Evolutionary conservation across 352 stramenopile genomes (phyloP).

Genomic region (Phytophthora pseudosyringae): DNA sequence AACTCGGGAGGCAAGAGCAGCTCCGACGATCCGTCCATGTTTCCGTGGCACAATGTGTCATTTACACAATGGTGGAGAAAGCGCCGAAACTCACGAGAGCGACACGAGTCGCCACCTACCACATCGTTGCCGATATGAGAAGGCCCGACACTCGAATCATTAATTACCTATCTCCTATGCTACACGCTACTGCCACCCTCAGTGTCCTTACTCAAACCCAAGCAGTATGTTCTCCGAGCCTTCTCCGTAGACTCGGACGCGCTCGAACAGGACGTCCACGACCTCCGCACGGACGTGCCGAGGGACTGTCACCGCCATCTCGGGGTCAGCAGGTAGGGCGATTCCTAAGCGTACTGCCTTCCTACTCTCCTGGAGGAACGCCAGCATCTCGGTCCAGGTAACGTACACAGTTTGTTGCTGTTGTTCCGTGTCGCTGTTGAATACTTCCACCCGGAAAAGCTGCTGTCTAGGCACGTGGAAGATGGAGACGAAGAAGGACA

Average conservation of each 20-base stretch:
- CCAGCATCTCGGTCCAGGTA: slow-evolving; percentile 58
- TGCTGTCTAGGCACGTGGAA: slow-evolving; percentile 69
- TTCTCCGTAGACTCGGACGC: slow-evolving; percentile 63
- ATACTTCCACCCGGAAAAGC: slow-evolving; percentile 76
- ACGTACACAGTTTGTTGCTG: slow-evolving; percentile 82
- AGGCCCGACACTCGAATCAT: slow-evolving; percentile 7
- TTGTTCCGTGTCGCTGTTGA: slow-evolving; percentile 83
- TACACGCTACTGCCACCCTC: not conserved
- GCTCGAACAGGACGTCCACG: slow-evolving; percentile 67
- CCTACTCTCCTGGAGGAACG: slow-evolving; percentile 60
- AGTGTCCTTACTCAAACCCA: slow-evolving; percentile 56
- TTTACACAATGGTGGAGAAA: slow-evolving; percentile 84
- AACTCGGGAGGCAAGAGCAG: slow-evolving; percentile 31
- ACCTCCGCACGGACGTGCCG: slow-evolving; percentile 44
- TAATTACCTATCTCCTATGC: slow-evolving; percentile 13
- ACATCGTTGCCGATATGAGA: slow-evolving; percentile 24
- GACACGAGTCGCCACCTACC: slow-evolving; percentile 26
- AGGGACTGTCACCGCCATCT: slow-evolving; percentile 23
- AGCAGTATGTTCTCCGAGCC: slow-evolving; percentile 59
- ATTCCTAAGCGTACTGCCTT: slow-evolving; percentile 37
- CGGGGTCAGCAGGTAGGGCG: slow-evolving; percentile 20
- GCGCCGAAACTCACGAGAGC: slow-evolving; percentile 39
- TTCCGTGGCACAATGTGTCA: slow-evolving; percentile 78
- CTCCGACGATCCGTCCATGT: slow-evolving; percentile 49
- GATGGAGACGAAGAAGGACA: slow-evolving; percentile 79